Evolutionary conservation across 106 monocot species (phyloP).

Genomic region (Dendrobium chrysotoxum): DNA sequence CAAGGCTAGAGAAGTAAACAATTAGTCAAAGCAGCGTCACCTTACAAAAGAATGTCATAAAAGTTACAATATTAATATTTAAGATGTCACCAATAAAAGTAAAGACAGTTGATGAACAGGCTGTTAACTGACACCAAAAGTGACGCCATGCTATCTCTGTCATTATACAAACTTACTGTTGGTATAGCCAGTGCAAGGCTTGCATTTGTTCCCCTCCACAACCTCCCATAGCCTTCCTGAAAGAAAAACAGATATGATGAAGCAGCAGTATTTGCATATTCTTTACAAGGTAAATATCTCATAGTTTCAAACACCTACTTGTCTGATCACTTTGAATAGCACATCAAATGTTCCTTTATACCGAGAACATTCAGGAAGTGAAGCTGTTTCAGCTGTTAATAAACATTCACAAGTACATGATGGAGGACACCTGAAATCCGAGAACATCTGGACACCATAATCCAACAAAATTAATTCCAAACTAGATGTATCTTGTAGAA

Average conservation of each 20-base stretch:
- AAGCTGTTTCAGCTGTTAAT: slow-evolving; percentile 39
- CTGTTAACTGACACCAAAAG: background rate
- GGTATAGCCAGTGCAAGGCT: slow-evolving; percentile 76
- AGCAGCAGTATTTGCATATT: background rate
- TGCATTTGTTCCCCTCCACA: slow-evolving; percentile 96
- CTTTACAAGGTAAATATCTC: background rate
- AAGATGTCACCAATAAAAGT: background rate
- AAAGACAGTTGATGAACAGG: background rate
- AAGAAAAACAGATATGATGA: slow-evolving; percentile 2
- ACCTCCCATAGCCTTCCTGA: slow-evolving; percentile 81
- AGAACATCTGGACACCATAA: slow-evolving; percentile 43
- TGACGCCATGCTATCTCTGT: background rate
- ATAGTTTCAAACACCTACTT: slow-evolving; percentile 25
- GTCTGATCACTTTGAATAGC: slow-evolving; percentile 62
- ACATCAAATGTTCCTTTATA: slow-evolving; percentile 87
- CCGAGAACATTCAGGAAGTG: slow-evolving; percentile 54
- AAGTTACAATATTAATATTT: background rate
- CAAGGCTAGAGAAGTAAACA: background rate
- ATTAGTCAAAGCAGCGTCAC: background rate
- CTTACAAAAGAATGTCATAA: background rate
- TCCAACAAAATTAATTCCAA: slow-evolving; percentile 2
- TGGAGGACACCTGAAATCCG: slow-evolving; percentile 51
- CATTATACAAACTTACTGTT: slow-evolving; percentile 44
- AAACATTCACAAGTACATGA: slow-evolving; percentile 38
- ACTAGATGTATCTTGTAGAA: background rate